These are phyloP conservation scores for Bacidia gigantensis DNA, from an alignment of 495 filamentous ascomycete species.

Conservation along the genomic window DNA sequence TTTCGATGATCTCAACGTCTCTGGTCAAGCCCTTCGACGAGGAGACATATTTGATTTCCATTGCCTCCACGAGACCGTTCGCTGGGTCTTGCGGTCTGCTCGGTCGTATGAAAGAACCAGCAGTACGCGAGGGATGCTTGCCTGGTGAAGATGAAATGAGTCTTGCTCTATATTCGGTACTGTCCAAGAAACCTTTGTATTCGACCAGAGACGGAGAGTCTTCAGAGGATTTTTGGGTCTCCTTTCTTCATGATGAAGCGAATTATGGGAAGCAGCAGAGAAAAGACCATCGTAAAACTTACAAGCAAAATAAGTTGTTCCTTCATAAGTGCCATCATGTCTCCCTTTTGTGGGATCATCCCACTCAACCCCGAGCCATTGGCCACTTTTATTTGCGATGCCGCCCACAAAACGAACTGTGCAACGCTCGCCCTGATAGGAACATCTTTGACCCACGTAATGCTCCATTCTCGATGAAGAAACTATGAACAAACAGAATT, in stretches of 20 bases:
- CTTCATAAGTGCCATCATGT: conserved; percentile 72
- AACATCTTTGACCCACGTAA: conserved; percentile 56
- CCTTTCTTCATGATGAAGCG: too few relatives aligned
- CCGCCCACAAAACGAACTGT: conserved; percentile 74
- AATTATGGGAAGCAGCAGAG: too few relatives aligned
- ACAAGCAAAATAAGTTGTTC: conserved; percentile 77
- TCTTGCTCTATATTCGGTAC: too few relatives aligned
- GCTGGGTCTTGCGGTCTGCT: conserved; percentile 52
- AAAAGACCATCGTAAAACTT: conserved; percentile 11
- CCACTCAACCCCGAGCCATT: conserved; percentile 96
- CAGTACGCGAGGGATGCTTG: conserved; percentile 47
- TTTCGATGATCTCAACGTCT: conserved; percentile 36
- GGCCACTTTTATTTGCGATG: conserved; percentile 60
- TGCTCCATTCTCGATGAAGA: conserved; percentile 11
- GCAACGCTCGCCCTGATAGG: conserved; percentile 57
- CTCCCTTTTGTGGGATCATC: conserved; percentile 76
- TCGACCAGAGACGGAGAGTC: not conserved
- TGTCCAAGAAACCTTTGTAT: too few relatives aligned
- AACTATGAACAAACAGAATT: not conserved
- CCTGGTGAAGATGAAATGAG: conserved; percentile 30
- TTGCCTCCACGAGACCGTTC: conserved; percentile 61
- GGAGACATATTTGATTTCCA: conserved; percentile 70
- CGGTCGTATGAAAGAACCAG: conserved; percentile 78
- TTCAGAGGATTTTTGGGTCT: not conserved
- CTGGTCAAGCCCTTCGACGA: conserved; percentile 25